phyloP scores from a whole-genome alignment of 2,329 filamentous ascomycete genomes.

The Colletotrichum filicis region DNA sequence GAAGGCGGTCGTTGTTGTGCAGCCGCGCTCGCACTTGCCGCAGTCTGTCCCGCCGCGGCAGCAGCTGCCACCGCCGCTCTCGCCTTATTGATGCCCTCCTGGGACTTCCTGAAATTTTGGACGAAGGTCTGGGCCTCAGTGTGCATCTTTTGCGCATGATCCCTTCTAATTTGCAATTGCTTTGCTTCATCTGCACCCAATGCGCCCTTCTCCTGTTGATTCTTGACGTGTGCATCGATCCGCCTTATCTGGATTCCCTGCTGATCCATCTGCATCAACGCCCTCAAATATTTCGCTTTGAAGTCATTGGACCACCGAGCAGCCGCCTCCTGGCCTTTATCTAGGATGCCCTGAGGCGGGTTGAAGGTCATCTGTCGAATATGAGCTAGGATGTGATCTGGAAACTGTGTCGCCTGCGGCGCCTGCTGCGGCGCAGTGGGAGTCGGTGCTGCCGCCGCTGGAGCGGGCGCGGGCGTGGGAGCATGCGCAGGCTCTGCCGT shows the following conservation, averaged over 20 bases:
- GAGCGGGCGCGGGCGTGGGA: slow-evolving; percentile 16
- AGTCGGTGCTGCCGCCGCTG: slow-evolving; percentile 21
- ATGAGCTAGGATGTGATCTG: slow-evolving; percentile 58
- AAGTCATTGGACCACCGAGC: slow-evolving; percentile 60
- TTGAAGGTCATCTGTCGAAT: slow-evolving; percentile 60
- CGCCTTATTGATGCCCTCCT: slow-evolving; percentile 46
- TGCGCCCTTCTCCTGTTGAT: slow-evolving; percentile 56
- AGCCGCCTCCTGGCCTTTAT: slow-evolving; percentile 55
- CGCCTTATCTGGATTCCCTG: slow-evolving; percentile 52
- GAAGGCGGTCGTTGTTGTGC: slow-evolving; percentile 29
- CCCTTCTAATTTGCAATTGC: slow-evolving; percentile 55
- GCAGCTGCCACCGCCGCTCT: slow-evolving; percentile 38
- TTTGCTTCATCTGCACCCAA: slow-evolving; percentile 57
- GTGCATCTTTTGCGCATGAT: slow-evolving; percentile 56
- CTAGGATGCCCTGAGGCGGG: slow-evolving; percentile 51
- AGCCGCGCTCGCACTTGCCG: slow-evolving; percentile 30
- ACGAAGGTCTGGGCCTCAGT: slow-evolving; percentile 60
- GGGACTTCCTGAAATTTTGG: slow-evolving; percentile 58
- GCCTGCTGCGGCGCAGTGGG: slow-evolving; percentile 27
- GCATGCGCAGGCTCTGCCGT: slow-evolving; percentile 28
- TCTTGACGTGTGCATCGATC: slow-evolving; percentile 55
- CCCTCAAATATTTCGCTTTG: slow-evolving; percentile 58
- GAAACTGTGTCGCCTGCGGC: slow-evolving; percentile 47
- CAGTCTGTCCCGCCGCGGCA: slow-evolving; percentile 29
- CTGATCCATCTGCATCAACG: slow-evolving; percentile 61